phyloP scores from a whole-genome alignment of 2,329 filamentous ascomycete species.

The Fusarium longipes region DNA sequence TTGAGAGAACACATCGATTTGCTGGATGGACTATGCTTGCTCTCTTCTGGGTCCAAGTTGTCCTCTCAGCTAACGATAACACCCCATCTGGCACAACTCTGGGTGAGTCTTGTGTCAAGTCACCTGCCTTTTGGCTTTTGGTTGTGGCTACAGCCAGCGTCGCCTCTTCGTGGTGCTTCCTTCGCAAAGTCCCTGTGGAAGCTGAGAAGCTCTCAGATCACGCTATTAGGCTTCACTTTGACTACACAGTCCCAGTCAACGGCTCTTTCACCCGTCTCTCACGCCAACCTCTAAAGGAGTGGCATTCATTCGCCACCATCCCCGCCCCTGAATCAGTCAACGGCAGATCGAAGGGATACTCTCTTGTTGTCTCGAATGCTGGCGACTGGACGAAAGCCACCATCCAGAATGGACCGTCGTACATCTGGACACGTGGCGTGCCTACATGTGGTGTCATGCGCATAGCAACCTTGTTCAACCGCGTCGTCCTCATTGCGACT shows the following conservation, averaged over 20 bases:
- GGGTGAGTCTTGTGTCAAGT: conserved; percentile 53
- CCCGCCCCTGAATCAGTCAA: conserved; percentile 61
- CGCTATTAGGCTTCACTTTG: conserved; percentile 77
- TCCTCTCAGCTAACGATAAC: conserved; percentile 63
- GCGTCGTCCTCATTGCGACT: conserved; percentile 75
- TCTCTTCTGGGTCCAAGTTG: conserved; percentile 73
- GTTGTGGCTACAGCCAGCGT: conserved; percentile 71
- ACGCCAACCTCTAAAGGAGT: conserved; percentile 72
- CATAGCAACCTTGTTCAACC: conserved; percentile 72
- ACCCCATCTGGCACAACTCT: conserved; percentile 49
- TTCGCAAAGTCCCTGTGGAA: conserved; percentile 74
- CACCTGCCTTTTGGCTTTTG: conserved; percentile 73
- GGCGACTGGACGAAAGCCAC: conserved; percentile 79
- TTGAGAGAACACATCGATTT: conserved; percentile 78
- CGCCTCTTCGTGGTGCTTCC: conserved; percentile 76
- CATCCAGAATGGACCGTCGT: conserved; percentile 69
- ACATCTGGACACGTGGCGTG: conserved; percentile 75
- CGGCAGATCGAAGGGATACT: conserved; percentile 62
- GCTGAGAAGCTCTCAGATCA: conserved; percentile 78
- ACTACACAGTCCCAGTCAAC: conserved; percentile 67
- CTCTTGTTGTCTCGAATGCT: conserved; percentile 75
- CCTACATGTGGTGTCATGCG: conserved; percentile 75
- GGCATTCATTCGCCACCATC: conserved; percentile 81
- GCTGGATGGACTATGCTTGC: conserved; percentile 74
- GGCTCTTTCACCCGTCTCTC: conserved; percentile 66